phyloP scores from a whole-genome alignment of 2,329 filamentous ascomycete genomes.

The Geosmithia putterillii region DNA sequence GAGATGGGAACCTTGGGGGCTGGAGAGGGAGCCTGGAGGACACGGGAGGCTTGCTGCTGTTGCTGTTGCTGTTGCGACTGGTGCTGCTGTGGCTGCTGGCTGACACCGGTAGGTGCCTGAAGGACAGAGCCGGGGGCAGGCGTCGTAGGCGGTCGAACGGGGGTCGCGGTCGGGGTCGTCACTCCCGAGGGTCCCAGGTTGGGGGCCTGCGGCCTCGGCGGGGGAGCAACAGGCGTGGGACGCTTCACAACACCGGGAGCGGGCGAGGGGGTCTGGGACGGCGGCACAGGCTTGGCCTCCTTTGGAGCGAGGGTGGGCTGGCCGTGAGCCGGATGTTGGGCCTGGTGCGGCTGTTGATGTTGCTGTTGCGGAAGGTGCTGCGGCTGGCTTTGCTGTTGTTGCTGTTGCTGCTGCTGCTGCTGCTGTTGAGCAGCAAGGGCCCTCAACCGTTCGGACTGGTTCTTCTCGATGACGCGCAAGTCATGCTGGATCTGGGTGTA shows the following conservation, averaged over 20 bases:
- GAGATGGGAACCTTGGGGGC: constrained; percentile 17
- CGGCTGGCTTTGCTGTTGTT: neutral
- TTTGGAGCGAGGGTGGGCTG: constrained; percentile 17
- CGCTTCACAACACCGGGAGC: constrained; percentile 11
- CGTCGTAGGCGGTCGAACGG: constrained; percentile 10
- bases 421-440: constrained; percentile 7
- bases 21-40: constrained; percentile 17
- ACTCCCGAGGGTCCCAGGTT: constrained; percentile 10
- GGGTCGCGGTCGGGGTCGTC: constrained; percentile 13
- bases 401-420: neutral
- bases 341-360: neutral
- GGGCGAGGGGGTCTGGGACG: constrained; percentile 5
- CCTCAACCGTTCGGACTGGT: constrained; percentile 21
- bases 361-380: neutral
- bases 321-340: neutral
- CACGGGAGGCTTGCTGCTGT: constrained; percentile 8
- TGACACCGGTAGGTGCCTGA: constrained; percentile 20
- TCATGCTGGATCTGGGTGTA: constrained; percentile 55
- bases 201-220: constrained; percentile 16
- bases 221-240: constrained; percentile 20
- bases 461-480: constrained; percentile 52
- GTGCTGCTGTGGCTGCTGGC: constrained; percentile 12
- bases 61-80: constrained; percentile 9
- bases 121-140: constrained; percentile 18
- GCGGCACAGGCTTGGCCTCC: constrained; percentile 13